Evolutionary conservation across 139 green algal species (phyloP).

Genomic region (Haematococcus lacustris): DNA sequence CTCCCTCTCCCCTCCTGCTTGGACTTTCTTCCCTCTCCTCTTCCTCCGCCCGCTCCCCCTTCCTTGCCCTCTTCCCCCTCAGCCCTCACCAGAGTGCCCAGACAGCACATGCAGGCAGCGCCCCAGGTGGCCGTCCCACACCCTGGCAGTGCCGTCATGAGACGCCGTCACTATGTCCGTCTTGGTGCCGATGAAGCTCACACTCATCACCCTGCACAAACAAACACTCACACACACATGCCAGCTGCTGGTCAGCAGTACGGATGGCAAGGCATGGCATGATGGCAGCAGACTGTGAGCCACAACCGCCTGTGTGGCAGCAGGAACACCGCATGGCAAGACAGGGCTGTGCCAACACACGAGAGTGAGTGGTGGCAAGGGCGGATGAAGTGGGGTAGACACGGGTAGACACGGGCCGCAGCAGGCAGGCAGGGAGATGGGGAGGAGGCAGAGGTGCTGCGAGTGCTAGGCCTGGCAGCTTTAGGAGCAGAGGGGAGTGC

Average conservation of each 20-base stretch:
- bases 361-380: not conserved
- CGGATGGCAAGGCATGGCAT: not conserved
- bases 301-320: not conserved
- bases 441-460: no score
- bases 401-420: no score
- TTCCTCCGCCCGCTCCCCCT: not conserved
- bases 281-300: not conserved
- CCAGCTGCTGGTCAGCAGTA: not conserved
- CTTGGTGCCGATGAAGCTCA: conserved; percentile 24
- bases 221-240: not conserved
- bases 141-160: conserved; percentile 42
- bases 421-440: no score
- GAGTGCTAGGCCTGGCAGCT: no score
- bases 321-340: no score
- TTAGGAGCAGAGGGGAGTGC: no score
- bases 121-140: conserved; percentile 51
- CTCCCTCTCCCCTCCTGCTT: not conserved
- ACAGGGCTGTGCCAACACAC: not conserved
- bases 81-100: conserved; percentile 33
- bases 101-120: conserved; percentile 39
- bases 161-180: conserved; percentile 21
- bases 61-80: not conserved
- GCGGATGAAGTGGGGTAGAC: not conserved
- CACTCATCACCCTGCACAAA: conserved; percentile 4
- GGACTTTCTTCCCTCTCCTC: not conserved